phyloP scores from a whole-genome alignment of 345 rosid species.

The Psidium guajava region DNA sequence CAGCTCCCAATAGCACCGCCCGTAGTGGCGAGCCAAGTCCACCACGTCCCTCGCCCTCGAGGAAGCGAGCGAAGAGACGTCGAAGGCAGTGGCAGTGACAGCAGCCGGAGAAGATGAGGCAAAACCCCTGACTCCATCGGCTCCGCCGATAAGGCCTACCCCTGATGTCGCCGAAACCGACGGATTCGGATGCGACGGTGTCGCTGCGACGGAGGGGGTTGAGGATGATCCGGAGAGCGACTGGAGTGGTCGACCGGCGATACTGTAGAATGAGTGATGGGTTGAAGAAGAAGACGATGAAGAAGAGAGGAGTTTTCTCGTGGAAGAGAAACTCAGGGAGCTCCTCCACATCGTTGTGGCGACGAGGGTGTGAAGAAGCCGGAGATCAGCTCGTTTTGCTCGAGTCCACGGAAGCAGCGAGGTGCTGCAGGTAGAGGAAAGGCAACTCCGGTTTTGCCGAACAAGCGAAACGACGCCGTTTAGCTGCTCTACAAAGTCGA shows the following conservation, averaged over 20 bases:
- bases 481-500: not conserved
- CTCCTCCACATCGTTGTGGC: constrained; percentile 3
- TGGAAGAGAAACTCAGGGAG: not conserved
- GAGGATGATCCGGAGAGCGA: constrained; percentile 4
- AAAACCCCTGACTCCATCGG: constrained; percentile 25
- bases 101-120: constrained; percentile 2
- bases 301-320: not conserved
- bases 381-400: not conserved
- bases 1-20: constrained; percentile 84
- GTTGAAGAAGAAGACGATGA: not conserved
- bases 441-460: not conserved
- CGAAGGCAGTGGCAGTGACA: not conserved
- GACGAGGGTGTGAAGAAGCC: not conserved
- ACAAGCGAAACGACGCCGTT: not conserved
- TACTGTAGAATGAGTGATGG: not conserved
- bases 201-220: constrained; percentile 7
- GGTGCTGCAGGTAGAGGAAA: too few relatives aligned
- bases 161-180: constrained; percentile 18
- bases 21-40: constrained; percentile 40
- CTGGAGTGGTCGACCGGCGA: not conserved
- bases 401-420: not conserved
- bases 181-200: not conserved
- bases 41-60: constrained; percentile 16
- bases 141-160: constrained; percentile 4
- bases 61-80: constrained; percentile 12